Percentiles rank a stretch among this genome's conserved stretches.
phyloP scores from a whole-genome alignment of 306 rosid genomes.

The Begonia peltatifolia region DNA sequence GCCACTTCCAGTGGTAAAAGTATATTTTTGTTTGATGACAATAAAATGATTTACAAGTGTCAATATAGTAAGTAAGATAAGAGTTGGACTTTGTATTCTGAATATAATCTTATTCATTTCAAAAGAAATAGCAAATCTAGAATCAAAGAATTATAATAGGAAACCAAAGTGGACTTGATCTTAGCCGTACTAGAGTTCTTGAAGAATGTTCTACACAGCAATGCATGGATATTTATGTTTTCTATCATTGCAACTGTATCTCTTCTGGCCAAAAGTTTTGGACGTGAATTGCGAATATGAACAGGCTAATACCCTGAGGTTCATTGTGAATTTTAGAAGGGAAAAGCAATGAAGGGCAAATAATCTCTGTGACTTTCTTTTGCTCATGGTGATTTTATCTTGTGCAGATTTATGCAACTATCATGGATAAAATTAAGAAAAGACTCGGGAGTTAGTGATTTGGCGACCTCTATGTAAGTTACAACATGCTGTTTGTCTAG shows the following conservation, averaged over 20 bases:
- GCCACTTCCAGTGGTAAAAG: too few species aligned
- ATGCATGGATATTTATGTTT: too few species aligned
- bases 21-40: too few species aligned
- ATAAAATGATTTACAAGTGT: too few species aligned
- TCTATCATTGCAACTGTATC: too few species aligned
- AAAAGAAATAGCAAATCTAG: not conserved
- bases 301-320: too few species aligned
- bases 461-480: constrained; percentile 38
- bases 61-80: too few species aligned
- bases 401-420: constrained; percentile 39
- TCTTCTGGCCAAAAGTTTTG: not conserved
- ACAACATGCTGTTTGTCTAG: constrained; percentile 8
- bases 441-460: constrained; percentile 17
- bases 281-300: not conserved
- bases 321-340: too few species aligned
- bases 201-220: too few species aligned
- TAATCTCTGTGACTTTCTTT: constrained; percentile 1
- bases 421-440: constrained; percentile 24
- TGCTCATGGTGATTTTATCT: constrained; percentile 17
- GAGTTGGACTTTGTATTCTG: not conserved
- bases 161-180: not conserved
- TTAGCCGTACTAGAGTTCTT: too few species aligned
- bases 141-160: not conserved
- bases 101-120: not conserved
- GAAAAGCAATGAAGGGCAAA: not conserved